Evolutionary conservation across 805 yeast species (phyloP), one percentile per base, ranked within the genome.

Genomic region (Brettanomyces bruxellensis): DNA sequence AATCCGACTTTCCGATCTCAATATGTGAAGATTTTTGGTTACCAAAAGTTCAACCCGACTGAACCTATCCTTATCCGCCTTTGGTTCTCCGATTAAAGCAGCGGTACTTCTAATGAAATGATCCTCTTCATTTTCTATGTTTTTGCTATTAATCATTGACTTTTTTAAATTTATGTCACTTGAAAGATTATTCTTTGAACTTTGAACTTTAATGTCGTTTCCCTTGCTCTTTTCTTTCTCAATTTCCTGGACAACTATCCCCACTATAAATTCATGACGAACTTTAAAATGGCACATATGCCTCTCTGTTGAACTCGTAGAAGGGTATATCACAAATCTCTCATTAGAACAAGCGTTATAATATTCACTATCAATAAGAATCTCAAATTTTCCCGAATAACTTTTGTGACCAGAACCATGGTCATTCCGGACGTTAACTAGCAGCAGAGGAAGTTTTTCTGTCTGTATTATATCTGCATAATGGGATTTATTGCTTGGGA

Each of bases 21-120:
- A 43, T 1, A 61, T 30, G 2, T 44, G 51, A 6, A 61, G 46
- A 11, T 51, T 45, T 1, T 54, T 49, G 4, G 55, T 49, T 42
- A 61, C 40, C 13, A 55, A 47, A 23, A 61, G 51, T 43, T 60
- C 64, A 13, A 61, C 55, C 41, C 49, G 54, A 23, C 45, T 45
- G 24, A 30, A 41, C 25, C 37, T n/a, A 13, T n/a, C 23, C 39
- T 47, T 47, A 5, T 34, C 34, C 2, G 5, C 40, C 3, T 38
- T 37, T 2, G 28, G 14, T 45, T 61, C 66, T 3, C 45, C 18
- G 4, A 61, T 38, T 8, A 47, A 18, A 45, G 51, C 53, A 1
- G 64, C 56, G 18, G 49, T 53, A 25, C 50, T 41, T 22, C 40
- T 44, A 13, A 56, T 49, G 56, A 58, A 53, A 4, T 44, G 44